Percentiles rank a stretch among this genome's conserved stretches.
Conservation (phyloP, 352 stramenopile genomes). For the Phytophthora pinifolia region DNA sequence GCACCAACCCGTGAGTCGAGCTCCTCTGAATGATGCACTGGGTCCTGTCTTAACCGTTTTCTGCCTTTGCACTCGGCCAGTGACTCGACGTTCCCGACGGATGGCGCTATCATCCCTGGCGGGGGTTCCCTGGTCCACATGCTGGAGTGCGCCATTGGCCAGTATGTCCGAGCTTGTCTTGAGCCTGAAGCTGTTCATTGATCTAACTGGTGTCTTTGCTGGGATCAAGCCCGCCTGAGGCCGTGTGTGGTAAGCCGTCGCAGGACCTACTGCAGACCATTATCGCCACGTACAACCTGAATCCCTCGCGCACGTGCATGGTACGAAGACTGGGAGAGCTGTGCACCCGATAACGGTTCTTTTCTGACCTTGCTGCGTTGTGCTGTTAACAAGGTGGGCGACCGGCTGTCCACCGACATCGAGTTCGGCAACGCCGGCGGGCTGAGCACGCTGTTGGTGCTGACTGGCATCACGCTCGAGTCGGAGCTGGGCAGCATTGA, state of each 20-base stretch:
- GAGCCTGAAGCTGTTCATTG: neutral
- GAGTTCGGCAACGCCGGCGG: conserved; percentile 76
- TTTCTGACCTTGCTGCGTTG: conserved; percentile 1
- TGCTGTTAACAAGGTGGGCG: conserved; percentile 54
- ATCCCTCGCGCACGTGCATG: conserved; percentile 81
- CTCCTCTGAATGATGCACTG: neutral
- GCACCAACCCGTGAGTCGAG: conserved; percentile 71
- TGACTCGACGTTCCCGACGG: conserved; percentile 74
- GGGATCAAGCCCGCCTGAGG: conserved; percentile 54
- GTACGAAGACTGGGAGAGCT: conserved; percentile 23
- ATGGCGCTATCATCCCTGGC: conserved; percentile 70
- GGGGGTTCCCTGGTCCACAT: conserved; percentile 73
- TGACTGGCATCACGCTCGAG: conserved; percentile 69
- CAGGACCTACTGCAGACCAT: conserved; percentile 84
- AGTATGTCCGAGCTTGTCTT: conserved; percentile 35
- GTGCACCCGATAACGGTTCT: neutral
- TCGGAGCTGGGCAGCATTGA: conserved; percentile 55
- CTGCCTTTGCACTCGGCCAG: conserved; percentile 25
- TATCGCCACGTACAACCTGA: conserved; percentile 64
- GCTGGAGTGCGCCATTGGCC: conserved; percentile 63
- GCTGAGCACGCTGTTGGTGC: conserved; percentile 72
- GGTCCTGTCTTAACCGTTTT: conserved; percentile 2
- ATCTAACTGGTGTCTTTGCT: neutral
- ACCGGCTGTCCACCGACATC: conserved; percentile 83
- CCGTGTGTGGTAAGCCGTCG: conserved; percentile 80